phyloP scores from a whole-genome alignment of 768 basidiomycete species.

The Gelatoporia subvermispora region DNA sequence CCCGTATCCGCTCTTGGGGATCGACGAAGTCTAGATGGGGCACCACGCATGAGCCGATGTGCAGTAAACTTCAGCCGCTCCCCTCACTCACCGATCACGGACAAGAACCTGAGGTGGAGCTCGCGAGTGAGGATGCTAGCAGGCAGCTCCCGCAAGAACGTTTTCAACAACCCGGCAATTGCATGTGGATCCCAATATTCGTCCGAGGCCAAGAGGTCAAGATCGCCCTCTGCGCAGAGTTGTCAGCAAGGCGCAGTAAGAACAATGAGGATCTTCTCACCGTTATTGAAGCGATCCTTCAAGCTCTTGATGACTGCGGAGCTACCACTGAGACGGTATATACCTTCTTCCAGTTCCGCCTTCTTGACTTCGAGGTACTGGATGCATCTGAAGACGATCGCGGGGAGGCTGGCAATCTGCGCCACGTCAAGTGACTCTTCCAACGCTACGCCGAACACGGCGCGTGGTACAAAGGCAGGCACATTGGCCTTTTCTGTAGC shows the following conservation, averaged over 20 bases:
- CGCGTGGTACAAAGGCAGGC: constrained; percentile 46
- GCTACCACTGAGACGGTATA: constrained; percentile 92
- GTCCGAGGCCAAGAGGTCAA: constrained; percentile 80
- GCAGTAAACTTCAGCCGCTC: constrained; percentile 3
- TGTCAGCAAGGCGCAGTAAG: background rate
- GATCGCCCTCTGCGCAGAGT: constrained; percentile 76
- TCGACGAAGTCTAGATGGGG: constrained; percentile 72
- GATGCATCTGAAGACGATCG: constrained; percentile 92
- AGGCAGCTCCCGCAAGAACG: constrained; percentile 89
- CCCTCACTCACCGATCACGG: constrained; percentile 77
- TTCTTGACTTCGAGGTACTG: constrained; percentile 92
- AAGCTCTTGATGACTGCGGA: constrained; percentile 92
- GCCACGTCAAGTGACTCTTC: constrained; percentile 87
- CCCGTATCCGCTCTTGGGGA: constrained; percentile 80
- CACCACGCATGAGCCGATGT: constrained; percentile 1
- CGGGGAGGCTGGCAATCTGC: constrained; percentile 85
- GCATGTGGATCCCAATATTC: constrained; percentile 99
- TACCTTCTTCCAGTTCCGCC: constrained; percentile 96
- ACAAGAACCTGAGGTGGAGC: constrained; percentile 84
- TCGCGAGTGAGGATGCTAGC: constrained; percentile 90
- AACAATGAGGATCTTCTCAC: constrained; percentile 37
- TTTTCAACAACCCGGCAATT: constrained; percentile 91
- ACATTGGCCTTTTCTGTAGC: constrained; percentile 31
- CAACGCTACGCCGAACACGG: constrained; percentile 85
- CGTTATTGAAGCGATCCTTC: constrained; percentile 88